Evolutionary conservation across 805 yeast species (phyloP), one percentile per base, ranked within the genome.

Genomic region (Suhomyces vadensis): DNA sequence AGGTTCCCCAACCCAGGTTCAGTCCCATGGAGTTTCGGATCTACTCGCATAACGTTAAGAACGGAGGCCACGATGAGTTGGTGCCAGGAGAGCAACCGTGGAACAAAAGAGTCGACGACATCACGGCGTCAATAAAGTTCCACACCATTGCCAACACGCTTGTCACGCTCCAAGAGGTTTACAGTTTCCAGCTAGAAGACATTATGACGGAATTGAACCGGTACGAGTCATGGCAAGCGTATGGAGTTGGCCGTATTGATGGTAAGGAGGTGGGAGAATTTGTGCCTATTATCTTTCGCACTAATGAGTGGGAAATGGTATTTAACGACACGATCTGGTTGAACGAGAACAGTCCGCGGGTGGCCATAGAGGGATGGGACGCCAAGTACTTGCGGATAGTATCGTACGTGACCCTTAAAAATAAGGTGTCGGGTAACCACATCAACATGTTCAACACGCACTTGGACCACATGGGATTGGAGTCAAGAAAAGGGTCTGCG

Each of bases 21-120:
- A 43, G 35, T 1, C 52, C 59, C 3, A 24, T 64, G 3, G 41
- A 33, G n/a, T 60, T 67, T 47, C 54, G 73, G 16, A 49, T 67
- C n/a, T 67, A 67, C 45, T 60, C 69, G 9, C 71, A 67, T 42
- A 67, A 67, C 51, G 53, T 67, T 42, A 65, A 63, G 35, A 64
- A 60, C 44, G 69, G 65, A 6, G 63, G 58, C 17, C 57, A 55
- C 42, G 50, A 44, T 6, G 39, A 35, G 6, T 48, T 62, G 4
- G 61, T 40, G 11, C 43, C 52, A 1, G 68, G 64, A 9, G 71
- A 65, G 48, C 49, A 42, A 25, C 49, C 54, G 19, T 65, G 71
- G 71, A 31, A 36, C 1, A 43, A 50, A 11, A 44, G 71, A 16
- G 45, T 44, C 26, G 48, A 49, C 22, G 49, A 44, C 41, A 44